A percentile compares a stretch with the other conserved stretches of the same genome.
Conservation (phyloP, 306 rosid genomes). For the Prunus dulcis region DNA sequence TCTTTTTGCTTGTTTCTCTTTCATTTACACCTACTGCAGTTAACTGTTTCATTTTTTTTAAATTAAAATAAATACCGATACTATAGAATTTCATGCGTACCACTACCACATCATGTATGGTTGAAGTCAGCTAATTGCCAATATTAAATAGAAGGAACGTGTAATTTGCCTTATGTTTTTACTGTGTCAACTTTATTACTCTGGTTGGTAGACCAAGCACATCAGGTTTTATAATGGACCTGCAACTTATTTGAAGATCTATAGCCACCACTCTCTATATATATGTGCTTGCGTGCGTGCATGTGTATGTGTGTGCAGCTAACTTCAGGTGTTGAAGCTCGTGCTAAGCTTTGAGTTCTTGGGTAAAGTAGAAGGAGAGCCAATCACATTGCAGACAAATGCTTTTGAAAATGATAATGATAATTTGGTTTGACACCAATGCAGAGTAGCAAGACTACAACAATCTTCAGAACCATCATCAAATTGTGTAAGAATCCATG, state of each 20-base stretch:
- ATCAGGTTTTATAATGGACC: no score
- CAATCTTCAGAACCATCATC: slow-evolving; percentile 55
- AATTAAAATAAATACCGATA: no score
- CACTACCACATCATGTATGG: no score
- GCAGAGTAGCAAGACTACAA: slow-evolving; percentile 36
- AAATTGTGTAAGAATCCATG: slow-evolving; percentile 46
- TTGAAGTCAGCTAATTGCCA: no score
- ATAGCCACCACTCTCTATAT: background rate
- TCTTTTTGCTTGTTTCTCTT: no score
- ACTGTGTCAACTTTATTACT: background rate
- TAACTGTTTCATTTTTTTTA: no score
- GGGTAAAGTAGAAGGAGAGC: slow-evolving; percentile 48
- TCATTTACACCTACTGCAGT: no score
- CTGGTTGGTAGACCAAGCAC: background rate
- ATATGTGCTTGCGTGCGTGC: no score
- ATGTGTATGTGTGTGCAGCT: slow-evolving; percentile 13
- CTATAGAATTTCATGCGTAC: no score
- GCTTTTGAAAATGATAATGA: slow-evolving; percentile 45
- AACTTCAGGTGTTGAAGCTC: slow-evolving; percentile 25
- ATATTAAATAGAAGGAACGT: no score
- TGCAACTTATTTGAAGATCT: no score
- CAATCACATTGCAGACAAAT: slow-evolving; percentile 48
- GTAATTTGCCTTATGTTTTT: background rate
- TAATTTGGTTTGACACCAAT: slow-evolving; percentile 61
- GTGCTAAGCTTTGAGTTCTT: slow-evolving; percentile 60